Evolutionary conservation across 176 grass and related monocot species (phyloP).

Genomic region (Paspalum notatum): DNA sequence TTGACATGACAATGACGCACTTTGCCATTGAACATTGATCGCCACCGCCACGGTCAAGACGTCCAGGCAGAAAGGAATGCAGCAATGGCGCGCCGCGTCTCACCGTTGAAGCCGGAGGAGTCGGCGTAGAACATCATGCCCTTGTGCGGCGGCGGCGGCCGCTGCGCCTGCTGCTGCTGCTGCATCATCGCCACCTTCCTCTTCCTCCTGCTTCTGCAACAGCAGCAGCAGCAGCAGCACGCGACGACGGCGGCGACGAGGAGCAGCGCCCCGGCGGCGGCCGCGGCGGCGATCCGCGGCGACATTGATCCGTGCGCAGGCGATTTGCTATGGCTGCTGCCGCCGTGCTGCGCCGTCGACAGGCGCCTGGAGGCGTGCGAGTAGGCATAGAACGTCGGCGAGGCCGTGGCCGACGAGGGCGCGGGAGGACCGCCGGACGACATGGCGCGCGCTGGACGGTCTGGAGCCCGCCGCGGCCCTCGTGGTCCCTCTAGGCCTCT

Average conservation of each 20-base stretch:
- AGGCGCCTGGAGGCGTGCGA: too few species aligned
- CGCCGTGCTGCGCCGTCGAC: neutral
- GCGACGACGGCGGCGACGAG: slow-evolving; percentile 26
- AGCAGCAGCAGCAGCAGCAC: slow-evolving; percentile 42
- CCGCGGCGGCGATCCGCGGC: neutral
- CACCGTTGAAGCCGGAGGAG: slow-evolving; percentile 50
- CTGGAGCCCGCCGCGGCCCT: too few species aligned
- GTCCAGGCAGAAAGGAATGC: neutral
- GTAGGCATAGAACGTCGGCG: too few species aligned
- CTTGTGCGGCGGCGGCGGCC: slow-evolving; percentile 19
- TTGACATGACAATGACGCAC: neutral
- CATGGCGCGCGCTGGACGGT: slow-evolving; percentile 15
- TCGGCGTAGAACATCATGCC: slow-evolving; percentile 50
- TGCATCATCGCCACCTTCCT: neutral
- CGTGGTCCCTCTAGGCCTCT: too few species aligned
- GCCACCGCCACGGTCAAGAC: neutral
- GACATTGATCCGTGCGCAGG: neutral
- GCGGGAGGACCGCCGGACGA: neutral
- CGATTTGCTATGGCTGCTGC: neutral
- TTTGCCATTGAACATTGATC: neutral
- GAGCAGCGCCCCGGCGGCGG: slow-evolving; percentile 30
- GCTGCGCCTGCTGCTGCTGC: neutral
- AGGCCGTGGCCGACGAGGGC: neutral
- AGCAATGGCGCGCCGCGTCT: neutral
- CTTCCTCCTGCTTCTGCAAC: slow-evolving; percentile 20